These are phyloP conservation scores for Meira nashicola DNA, from an alignment of 1,284 basidiomycete species.

Conservation along the genomic window DNA sequence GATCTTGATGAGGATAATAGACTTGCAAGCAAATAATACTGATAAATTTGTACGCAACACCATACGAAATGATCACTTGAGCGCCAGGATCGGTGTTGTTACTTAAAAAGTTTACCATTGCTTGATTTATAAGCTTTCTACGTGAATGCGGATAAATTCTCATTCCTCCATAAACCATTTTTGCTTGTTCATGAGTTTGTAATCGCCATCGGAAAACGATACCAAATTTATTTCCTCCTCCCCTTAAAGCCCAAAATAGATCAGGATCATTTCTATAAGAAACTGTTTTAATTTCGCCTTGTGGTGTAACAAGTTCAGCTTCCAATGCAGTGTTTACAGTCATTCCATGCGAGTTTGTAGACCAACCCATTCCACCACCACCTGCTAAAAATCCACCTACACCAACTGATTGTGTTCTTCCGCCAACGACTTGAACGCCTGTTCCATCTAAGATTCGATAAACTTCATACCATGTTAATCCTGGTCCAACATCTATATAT, in stretches of 20 bases:
- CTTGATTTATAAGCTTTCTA: constrained; percentile 21
- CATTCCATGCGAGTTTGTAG: constrained; percentile 34
- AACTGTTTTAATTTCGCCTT: constrained; percentile 30
- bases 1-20: too few species aligned
- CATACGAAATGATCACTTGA: constrained; percentile 7
- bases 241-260: constrained; percentile 36
- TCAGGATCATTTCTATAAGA: constrained; percentile 27
- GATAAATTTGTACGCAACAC: too few species aligned
- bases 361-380: constrained; percentile 35
- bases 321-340: constrained; percentile 29
- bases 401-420: constrained; percentile 33
- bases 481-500: constrained; percentile 32
- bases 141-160: constrained; percentile 29
- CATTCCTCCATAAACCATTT: constrained; percentile 31
- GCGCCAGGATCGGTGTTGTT: constrained; percentile 13
- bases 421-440: constrained; percentile 18
- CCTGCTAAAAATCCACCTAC: constrained; percentile 30
- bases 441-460: constrained; percentile 24
- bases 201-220: constrained; percentile 31
- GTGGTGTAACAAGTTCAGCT: constrained; percentile 32
- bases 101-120: constrained; percentile 6
- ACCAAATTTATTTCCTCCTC: constrained; percentile 35
- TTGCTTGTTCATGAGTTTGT: constrained; percentile 24
- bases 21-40: too few species aligned
- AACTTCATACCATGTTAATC: constrained; percentile 34